Conservation (phyloP, 2,329 filamentous ascomycete species). For the Scortechinia acanthostroma region DNA sequence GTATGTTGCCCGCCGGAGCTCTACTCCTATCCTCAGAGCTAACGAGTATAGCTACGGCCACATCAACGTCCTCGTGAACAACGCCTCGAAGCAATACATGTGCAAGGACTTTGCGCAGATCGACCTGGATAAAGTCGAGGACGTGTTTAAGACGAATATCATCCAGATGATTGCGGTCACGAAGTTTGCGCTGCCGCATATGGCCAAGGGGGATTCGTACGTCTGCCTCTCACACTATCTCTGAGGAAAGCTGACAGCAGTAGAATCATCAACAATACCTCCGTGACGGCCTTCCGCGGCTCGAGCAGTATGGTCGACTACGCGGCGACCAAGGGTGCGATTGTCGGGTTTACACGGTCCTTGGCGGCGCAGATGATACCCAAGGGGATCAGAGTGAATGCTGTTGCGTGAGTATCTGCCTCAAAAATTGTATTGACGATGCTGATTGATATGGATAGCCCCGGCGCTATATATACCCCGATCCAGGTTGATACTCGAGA, state of each 20-base stretch:
- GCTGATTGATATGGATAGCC: neutral
- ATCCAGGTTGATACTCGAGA: constrained; percentile 22
- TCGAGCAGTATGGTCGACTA: constrained; percentile 43
- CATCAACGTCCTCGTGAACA: constrained; percentile 47
- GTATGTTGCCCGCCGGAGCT: constrained; percentile 12
- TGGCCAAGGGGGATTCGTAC: constrained; percentile 35
- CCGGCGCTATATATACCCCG: constrained; percentile 10
- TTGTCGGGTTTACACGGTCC: constrained; percentile 43
- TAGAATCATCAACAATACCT: constrained; percentile 49
- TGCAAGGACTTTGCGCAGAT: constrained; percentile 42
- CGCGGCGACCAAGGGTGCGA: constrained; percentile 47
- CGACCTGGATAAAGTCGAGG: constrained; percentile 43
- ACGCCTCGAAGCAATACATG: constrained; percentile 47
- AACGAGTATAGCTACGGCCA: constrained; percentile 17
- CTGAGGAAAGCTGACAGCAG: too few species aligned
- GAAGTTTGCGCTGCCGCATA: constrained; percentile 45
- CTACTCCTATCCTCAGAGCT: too few species aligned
- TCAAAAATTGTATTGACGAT: neutral
- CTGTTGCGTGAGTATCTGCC: constrained; percentile 17
- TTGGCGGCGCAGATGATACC: constrained; percentile 40
- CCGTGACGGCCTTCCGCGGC: constrained; percentile 43
- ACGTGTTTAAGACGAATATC: constrained; percentile 48
- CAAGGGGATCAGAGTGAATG: constrained; percentile 48
- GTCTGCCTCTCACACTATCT: too few species aligned
- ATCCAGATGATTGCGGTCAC: constrained; percentile 49